These are phyloP conservation scores for Yamadazyma mexicana DNA, from an alignment of 1,139 yeast genomes.

Conservation along the genomic window DNA sequence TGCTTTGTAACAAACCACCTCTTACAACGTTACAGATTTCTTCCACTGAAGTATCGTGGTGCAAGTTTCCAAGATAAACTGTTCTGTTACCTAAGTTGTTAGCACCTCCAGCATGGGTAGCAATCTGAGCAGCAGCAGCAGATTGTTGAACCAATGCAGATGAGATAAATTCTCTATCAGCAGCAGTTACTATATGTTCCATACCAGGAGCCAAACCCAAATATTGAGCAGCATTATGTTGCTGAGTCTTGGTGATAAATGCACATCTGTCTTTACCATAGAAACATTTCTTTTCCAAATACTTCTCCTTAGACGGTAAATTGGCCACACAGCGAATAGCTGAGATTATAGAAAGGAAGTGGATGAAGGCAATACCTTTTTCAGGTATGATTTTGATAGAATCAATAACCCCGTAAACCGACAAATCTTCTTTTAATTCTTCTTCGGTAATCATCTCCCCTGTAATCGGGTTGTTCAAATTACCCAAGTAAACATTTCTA, in stretches of 20 bases:
- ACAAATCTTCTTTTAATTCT: slow-evolving; percentile 51
- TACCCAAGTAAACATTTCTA: slow-evolving; percentile 84
- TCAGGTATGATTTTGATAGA: slow-evolving; percentile 58
- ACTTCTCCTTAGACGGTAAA: slow-evolving; percentile 54
- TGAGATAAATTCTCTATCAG: slow-evolving; percentile 67
- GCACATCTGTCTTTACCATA: slow-evolving; percentile 69
- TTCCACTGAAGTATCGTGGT: slow-evolving; percentile 81
- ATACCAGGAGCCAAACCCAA: slow-evolving; percentile 88
- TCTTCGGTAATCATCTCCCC: slow-evolving; percentile 57
- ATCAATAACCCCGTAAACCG: slow-evolving; percentile 55
- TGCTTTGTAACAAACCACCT: slow-evolving; percentile 83
- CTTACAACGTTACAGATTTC: slow-evolving; percentile 93
- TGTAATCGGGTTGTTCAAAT: slow-evolving; percentile 51
- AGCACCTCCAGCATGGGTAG: slow-evolving; percentile 74
- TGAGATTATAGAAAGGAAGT: slow-evolving; percentile 56
- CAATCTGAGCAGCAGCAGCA: slow-evolving; percentile 72
- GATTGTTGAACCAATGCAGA: slow-evolving; percentile 66
- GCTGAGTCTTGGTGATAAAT: slow-evolving; percentile 88
- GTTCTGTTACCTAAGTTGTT: slow-evolving; percentile 88
- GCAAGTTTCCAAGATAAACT: slow-evolving; percentile 84
- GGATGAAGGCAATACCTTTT: slow-evolving; percentile 61
- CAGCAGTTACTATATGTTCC: slow-evolving; percentile 79
- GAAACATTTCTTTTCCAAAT: slow-evolving; percentile 56
- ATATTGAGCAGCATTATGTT: slow-evolving; percentile 95
- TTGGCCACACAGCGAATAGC: slow-evolving; percentile 61